Evolutionary conservation across 202 grass and related monocot species (phyloP), one percentile per base, ranked within the genome.

Genomic region (Digitaria exilis): DNA sequence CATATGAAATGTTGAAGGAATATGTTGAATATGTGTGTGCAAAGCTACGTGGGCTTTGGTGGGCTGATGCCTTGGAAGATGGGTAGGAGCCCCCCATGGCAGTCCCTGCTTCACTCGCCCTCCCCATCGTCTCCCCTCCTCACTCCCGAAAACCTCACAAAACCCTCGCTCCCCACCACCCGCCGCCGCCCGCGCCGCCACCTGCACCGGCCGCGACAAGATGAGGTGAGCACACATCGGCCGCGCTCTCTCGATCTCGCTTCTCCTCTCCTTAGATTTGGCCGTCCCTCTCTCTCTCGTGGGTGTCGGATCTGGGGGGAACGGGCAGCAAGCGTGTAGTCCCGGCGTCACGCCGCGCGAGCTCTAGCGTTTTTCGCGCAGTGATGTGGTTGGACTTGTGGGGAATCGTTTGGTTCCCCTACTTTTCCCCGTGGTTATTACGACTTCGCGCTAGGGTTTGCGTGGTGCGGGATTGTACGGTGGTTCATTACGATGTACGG

Each of bases 181-280:
- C 73, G 71, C 82, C 75, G 67, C 76, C 84, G 35, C 69, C 60
- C 9, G 42, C 28, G 28, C 68, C 76, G 19, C 76, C 42, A n/a
- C 41, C 30, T 9, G 9, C 63, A 11, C 32, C 80, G 42, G 13
- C 80, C 42, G 25, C 76, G 31, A 25, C 64, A n/a, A 50, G 78
- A 89, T 89, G 88, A 89, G 88, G 88, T 89, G 78, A 82, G 82
- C 45, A 3, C 19, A 24, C 65, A 9, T 45, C 31, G 8, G 1
- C 26, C n/a, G n/a, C n/a, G n/a, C n/a, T n/a, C n/a, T n/a, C n/a
- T n/a, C n/a, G n/a, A n/a, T n/a, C n/a, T n/a, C 41, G 6, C 24
- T n/a, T 42, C 6, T 41, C n/a, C 25, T n/a, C 51, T 55, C 28
- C 56, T 52, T 55, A 18, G 30, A 34, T 81, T 85, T 7, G 21